These are phyloP conservation scores for Zopfia rhizophila DNA, from an alignment of 2,329 filamentous ascomycete species.

Conservation along the genomic window DNA sequence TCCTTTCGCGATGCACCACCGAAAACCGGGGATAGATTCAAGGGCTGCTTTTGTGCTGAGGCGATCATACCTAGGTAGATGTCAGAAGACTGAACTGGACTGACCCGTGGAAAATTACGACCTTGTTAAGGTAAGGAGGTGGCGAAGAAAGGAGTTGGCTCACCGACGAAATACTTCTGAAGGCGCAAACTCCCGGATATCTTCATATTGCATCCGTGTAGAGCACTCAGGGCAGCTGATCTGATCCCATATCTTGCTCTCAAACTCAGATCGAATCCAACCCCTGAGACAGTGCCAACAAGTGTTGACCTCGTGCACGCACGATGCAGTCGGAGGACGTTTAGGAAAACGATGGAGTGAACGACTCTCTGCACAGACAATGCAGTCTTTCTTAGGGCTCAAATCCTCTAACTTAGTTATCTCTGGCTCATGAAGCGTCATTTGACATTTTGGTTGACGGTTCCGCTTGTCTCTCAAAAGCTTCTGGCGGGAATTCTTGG, in stretches of 20 bases:
- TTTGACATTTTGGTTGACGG: too few relatives aligned
- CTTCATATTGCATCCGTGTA: slow-evolving; percentile 54
- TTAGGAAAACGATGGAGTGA: slow-evolving; percentile 43
- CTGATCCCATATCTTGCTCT: slow-evolving; percentile 55
- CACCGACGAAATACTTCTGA: slow-evolving; percentile 57
- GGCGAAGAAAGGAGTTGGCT: slow-evolving; percentile 12
- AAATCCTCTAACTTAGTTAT: background rate
- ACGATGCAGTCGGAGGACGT: slow-evolving; percentile 43
- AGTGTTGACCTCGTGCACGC: slow-evolving; percentile 45
- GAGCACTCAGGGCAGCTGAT: slow-evolving; percentile 66
- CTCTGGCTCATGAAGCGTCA: too few relatives aligned
- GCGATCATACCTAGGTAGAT: slow-evolving; percentile 49
- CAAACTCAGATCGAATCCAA: slow-evolving; percentile 53
- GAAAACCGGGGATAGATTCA: slow-evolving; percentile 58
- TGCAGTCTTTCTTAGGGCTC: slow-evolving; percentile 39
- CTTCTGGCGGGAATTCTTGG: too few relatives aligned
- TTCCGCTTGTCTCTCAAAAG: too few relatives aligned
- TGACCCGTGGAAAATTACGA: background rate
- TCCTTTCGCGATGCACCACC: slow-evolving; percentile 62
- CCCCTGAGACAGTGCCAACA: slow-evolving; percentile 51
- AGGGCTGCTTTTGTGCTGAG: slow-evolving; percentile 58
- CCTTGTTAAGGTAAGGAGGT: background rate
- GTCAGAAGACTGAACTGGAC: background rate
- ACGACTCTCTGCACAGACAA: slow-evolving; percentile 48
- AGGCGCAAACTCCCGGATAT: slow-evolving; percentile 60